Evolutionary conservation across 441 rosid genomes (phyloP).

Genomic region (Flueggea neowawraea): DNA sequence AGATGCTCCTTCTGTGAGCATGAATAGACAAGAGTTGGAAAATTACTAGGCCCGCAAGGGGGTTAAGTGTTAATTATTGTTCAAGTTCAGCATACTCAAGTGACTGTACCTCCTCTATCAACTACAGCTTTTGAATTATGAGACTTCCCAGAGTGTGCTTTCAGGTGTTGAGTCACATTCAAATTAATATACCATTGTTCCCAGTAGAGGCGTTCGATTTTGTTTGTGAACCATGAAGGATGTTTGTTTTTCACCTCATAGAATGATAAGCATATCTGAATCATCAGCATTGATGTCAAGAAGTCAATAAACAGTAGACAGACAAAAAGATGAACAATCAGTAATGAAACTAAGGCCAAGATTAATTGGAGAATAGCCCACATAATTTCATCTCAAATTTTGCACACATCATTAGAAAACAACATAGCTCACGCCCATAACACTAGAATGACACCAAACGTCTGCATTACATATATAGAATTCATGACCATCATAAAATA

Average conservation of each 20-base stretch:
- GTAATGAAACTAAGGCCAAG: no score
- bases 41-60: conserved; percentile 4
- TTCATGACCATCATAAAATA: no score
- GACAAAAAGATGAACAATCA: no score
- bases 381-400: no score
- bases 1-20: conserved; percentile 39
- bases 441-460: no score
- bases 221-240: conserved; percentile 80
- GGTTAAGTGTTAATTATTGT: background rate
- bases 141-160: conserved; percentile 52
- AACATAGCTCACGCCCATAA: no score
- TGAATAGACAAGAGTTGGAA: background rate
- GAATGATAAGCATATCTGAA: conserved; percentile 88
- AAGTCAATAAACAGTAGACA: background rate
- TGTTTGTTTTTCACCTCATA: conserved; percentile 89
- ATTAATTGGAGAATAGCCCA: no score
- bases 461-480: no score
- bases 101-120: conserved; percentile 62
- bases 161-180: conserved; percentile 72
- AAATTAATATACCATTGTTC: conserved; percentile 91
- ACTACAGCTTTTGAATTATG: conserved; percentile 56
- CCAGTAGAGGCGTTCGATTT: conserved; percentile 68
- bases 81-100: background rate
- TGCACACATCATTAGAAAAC: no score
- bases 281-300: conserved; percentile 8